phyloP scores from a whole-genome alignment of 179 eudicot species.

The Silene noctiflora region DNA sequence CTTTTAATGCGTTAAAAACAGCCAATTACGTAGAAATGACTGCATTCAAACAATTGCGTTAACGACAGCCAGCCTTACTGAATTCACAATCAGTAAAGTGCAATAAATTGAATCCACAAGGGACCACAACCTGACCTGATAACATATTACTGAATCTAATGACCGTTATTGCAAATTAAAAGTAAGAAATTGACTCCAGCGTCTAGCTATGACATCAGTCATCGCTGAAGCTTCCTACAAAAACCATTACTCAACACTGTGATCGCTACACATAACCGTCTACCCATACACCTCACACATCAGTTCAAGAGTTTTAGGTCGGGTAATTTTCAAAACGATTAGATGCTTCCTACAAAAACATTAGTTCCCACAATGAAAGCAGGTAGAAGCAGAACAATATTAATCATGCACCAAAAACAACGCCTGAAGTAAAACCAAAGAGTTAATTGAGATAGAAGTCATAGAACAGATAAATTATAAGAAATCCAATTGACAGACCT shows the following conservation, averaged over 20 bases:
- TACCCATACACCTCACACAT: background rate
- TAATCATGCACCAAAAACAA: background rate
- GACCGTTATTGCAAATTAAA: background rate
- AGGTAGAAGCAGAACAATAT: background rate
- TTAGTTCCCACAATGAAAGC: background rate
- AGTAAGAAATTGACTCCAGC: background rate
- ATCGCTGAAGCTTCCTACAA: background rate
- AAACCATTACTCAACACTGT: background rate
- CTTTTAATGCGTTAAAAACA: background rate
- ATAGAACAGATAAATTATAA: background rate
- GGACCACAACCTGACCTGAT: background rate
- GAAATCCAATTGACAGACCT: constrained; percentile 28
- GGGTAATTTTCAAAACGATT: background rate
- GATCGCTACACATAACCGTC: background rate
- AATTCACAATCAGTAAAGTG: no score
- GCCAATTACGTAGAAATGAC: background rate
- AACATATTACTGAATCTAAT: background rate
- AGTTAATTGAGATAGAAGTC: background rate
- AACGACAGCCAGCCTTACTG: background rate
- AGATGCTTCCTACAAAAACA: background rate
- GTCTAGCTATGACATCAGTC: background rate
- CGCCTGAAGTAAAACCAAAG: background rate
- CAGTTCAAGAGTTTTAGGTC: background rate
- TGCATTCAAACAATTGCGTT: background rate
- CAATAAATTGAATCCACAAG: constrained; percentile 5